A percentile compares a stretch with the other conserved stretches of the same genome.
Evolutionary conservation across 202 grass and related monocot genomes (phyloP).

Genomic region (Setaria viridis): DNA sequence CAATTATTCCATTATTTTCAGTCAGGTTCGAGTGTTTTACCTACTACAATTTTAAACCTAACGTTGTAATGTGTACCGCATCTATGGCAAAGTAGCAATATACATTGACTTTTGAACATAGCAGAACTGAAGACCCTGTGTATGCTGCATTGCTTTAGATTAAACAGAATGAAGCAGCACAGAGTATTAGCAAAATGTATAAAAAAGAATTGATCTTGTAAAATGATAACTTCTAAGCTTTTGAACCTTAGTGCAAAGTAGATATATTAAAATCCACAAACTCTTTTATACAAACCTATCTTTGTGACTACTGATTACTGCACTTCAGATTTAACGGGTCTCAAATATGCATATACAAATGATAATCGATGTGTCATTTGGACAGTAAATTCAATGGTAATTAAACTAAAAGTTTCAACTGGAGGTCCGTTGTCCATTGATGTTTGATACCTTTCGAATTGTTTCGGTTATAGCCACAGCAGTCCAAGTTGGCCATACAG

Average conservation of each 20-base stretch:
- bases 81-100: background rate
- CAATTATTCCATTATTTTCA: too few relatives aligned
- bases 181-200: background rate
- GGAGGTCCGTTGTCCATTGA: background rate
- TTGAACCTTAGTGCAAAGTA: background rate
- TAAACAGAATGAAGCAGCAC: background rate
- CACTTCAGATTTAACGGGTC: conserved; percentile 18
- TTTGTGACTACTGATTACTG: background rate
- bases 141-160: background rate
- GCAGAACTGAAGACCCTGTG: background rate
- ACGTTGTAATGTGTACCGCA: background rate
- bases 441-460: conserved; percentile 71
- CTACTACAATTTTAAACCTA: background rate
- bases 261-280: background rate
- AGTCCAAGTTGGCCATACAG: conserved; percentile 86
- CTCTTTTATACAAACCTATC: background rate
- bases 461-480: conserved; percentile 91
- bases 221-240: conserved; percentile 18
- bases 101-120: background rate
- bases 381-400: background rate
- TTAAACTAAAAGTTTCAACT: background rate
- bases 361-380: conserved; percentile 1
- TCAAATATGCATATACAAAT: conserved; percentile 7
- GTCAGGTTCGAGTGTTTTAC: conserved; percentile 2
- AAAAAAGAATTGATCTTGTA: background rate